Conservation (phyloP, 768 basidiomycete species). For the Calocybe cyanea region DNA sequence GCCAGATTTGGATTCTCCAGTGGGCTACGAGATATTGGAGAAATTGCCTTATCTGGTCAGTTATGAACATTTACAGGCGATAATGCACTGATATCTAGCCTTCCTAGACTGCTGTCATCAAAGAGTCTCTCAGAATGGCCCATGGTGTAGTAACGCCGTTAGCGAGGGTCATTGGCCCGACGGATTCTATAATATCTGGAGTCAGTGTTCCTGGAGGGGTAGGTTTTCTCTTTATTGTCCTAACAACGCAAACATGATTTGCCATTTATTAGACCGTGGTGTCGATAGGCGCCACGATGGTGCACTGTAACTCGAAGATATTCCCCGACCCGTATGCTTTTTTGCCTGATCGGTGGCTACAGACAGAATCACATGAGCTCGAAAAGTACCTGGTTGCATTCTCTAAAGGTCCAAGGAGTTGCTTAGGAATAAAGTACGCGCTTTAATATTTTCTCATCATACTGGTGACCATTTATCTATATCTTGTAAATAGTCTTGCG, state of each 20-base stretch:
- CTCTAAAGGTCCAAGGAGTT: conserved; percentile 42
- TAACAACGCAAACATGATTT: not conserved
- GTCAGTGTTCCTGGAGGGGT: conserved; percentile 9
- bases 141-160: conserved; percentile 35
- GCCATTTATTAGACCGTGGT: conserved; percentile 32
- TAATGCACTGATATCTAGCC: not conserved
- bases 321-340: conserved; percentile 38
- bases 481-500: conserved; percentile 28
- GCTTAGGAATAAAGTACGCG: conserved; percentile 40
- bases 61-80: not conserved
- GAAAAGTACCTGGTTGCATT: conserved; percentile 40
- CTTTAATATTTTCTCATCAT: not conserved
- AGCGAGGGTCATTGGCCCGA: conserved; percentile 35
- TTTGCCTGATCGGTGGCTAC: conserved; percentile 40
- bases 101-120: conserved; percentile 42
- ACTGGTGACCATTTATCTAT: not conserved
- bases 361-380: conserved; percentile 28
- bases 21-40: conserved; percentile 34
- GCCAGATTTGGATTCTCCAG: conserved; percentile 31
- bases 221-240: not conserved
- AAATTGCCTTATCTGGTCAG: conserved; percentile 45
- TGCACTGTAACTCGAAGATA: conserved; percentile 35
- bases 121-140: conserved; percentile 40
- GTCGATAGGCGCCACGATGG: conserved; percentile 30
- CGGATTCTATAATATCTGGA: conserved; percentile 31